A percentile compares a stretch with the other conserved stretches of the same genome.
Conservation (phyloP, 352 stramenopile genomes). For the Globisporangium sylvaticum region DNA sequence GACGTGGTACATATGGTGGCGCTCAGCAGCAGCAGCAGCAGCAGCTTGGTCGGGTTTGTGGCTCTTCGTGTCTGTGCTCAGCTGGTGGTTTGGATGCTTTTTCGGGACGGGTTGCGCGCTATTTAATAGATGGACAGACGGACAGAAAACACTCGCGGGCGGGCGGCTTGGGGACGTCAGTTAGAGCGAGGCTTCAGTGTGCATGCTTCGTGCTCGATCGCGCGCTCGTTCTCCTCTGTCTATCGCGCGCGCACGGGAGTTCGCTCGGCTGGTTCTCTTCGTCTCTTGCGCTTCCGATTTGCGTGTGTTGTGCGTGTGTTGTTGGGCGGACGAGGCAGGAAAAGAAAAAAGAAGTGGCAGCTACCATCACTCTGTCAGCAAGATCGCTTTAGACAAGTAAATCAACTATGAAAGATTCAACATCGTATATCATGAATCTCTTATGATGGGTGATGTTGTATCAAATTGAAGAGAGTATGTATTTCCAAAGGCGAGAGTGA, state of each 20-base stretch:
- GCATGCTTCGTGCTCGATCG: conserved; percentile 4
- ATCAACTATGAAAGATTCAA: not conserved
- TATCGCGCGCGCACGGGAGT: not conserved
- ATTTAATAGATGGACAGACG: conserved; percentile 2
- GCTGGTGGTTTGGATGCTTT: conserved; percentile 2
- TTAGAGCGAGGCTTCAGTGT: not conserved
- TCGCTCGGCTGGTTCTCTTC: not conserved
- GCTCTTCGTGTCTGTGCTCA: not conserved
- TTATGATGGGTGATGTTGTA: not conserved
- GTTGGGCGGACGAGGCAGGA: not conserved
- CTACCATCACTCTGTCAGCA: not conserved
- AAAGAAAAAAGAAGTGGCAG: conserved; percentile 4
- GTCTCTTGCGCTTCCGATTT: not conserved
- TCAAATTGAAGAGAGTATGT: not conserved
- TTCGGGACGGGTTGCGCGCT: not conserved
- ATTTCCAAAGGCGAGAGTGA: not conserved
- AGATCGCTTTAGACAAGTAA: not conserved
- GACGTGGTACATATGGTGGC: conserved; percentile 66
- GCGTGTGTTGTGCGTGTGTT: not conserved
- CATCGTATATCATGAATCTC: not conserved
- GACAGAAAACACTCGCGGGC: not conserved
- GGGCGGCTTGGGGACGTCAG: not conserved
- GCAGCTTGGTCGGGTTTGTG: not conserved
- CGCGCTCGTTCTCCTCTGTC: not conserved
- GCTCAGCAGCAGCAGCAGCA: not conserved